A percentile compares a stretch with the other conserved stretches of the same genome.
Conservation (phyloP, 164 flowering plant species). For the Berberis thunbergii region DNA sequence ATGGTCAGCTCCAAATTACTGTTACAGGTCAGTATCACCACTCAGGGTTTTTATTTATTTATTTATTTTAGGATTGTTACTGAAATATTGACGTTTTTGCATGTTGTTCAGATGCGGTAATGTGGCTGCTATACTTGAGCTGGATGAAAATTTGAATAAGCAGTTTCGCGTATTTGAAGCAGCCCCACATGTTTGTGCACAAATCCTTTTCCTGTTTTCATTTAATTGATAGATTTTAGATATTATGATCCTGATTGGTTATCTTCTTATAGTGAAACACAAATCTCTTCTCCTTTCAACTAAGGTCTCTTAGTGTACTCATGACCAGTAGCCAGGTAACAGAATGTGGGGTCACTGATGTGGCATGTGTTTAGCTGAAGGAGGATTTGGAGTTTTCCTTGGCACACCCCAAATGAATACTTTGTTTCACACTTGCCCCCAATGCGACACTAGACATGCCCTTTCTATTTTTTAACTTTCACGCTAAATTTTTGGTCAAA, state of each 20-base stretch:
- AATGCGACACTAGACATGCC: too few species aligned
- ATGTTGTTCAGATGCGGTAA: slow-evolving; percentile 83
- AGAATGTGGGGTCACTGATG: too few species aligned
- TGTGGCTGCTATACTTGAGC: slow-evolving; percentile 97
- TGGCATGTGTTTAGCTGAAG: too few species aligned
- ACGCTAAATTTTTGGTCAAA: too few species aligned
- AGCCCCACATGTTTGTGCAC: slow-evolving; percentile 79
- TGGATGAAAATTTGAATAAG: slow-evolving; percentile 88
- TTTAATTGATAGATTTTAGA: background rate
- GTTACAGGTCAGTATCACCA: slow-evolving; percentile 61
- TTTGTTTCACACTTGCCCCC: too few species aligned
- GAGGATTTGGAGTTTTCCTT: too few species aligned
- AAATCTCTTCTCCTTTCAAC: background rate
- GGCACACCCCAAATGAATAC: too few species aligned
- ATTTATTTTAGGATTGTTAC: background rate
- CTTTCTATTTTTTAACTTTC: too few species aligned
- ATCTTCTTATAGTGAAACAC: too few species aligned
- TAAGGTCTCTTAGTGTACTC: background rate
- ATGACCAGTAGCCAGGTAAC: too few species aligned
- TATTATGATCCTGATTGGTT: background rate
- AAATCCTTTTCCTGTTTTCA: background rate
- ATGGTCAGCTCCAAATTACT: slow-evolving; percentile 99
- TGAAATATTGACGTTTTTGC: slow-evolving; percentile 7
- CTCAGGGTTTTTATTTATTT: background rate
- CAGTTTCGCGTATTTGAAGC: slow-evolving; percentile 94